Percentiles rank a stretch among this genome's conserved stretches.
Evolutionary conservation across 2,329 filamentous ascomycete genomes (phyloP).

Genomic region (Pseudogymnoascus sp.): DNA sequence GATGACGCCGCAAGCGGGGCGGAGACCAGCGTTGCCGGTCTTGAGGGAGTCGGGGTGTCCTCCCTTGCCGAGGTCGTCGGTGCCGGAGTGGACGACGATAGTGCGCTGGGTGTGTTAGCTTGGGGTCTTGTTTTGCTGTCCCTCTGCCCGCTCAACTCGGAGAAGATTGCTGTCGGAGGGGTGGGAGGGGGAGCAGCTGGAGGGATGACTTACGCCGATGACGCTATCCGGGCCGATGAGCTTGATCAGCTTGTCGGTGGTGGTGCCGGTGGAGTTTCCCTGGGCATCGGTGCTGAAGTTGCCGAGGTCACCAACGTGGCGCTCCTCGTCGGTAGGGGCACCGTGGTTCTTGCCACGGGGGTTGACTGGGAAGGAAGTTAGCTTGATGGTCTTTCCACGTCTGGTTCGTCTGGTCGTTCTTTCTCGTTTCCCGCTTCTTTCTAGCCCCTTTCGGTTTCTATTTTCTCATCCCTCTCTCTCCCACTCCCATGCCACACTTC

Average conservation of each 20-base stretch:
- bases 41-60: constrained; percentile 92
- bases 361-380: constrained; percentile 62
- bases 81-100: constrained; percentile 87
- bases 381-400: constrained; percentile 9
- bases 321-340: constrained; percentile 69
- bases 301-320: constrained; percentile 95
- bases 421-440: not conserved
- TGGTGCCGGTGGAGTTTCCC: constrained; percentile 78
- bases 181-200: not conserved
- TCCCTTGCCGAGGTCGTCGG: constrained; percentile 92
- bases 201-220: constrained; percentile 62
- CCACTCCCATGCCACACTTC: constrained; percentile 4
- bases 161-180: not conserved
- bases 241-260: constrained; percentile 79
- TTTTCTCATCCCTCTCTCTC: not conserved
- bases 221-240: constrained; percentile 93
- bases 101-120: constrained; percentile 57
- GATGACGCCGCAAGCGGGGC: constrained; percentile 95
- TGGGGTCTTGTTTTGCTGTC: constrained; percentile 11
- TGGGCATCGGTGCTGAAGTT: constrained; percentile 94
- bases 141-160: not conserved
- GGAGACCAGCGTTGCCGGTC: constrained; percentile 89
- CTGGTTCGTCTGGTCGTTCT: not conserved
- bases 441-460: too few species aligned
- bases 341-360: constrained; percentile 88